Base-by-base conservation (phyloP, 1,284 basidiomycete genomes). In the Cryptococcus sp. region DNA sequence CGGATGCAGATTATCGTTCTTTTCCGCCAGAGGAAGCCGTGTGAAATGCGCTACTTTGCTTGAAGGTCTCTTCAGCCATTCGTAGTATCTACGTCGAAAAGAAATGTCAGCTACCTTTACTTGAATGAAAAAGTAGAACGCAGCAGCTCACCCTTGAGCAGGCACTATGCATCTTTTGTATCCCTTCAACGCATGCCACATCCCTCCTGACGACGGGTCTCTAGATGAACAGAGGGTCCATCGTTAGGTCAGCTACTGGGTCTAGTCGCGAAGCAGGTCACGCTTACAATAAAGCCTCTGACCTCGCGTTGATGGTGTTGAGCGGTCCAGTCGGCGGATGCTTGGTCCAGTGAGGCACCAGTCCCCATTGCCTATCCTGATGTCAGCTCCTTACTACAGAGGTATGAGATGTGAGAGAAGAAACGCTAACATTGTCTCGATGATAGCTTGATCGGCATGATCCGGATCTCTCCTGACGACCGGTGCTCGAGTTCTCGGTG, bases 271-370 rank as follows among this genome's bases (percentile, higher is more conserved):
- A 50, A 15, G 25, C 15, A 1, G 17, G 13, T 81, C 78, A 7
- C 13, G 86, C 85, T 54, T 86, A 86, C 39, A 89, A 76, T 16
- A 98, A 81, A 38, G 86, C 88, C 75, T 97, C 94, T 10, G 86
- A 83, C 22, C 92, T 85, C 0, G 93, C 92, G 67, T 97, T 98
- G 63, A 91, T 95, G 0, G 93, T 94, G 66, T 85, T 89, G 56
- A 92, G 76, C 11, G 83, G 84, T 60, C 87, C 84, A 54, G 87
- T 84, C 43, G 87, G 83, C 0, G 79, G 80, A 20, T 77, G 68
- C 70, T 91, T 92, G 68, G 84, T 86, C 84, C 88, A 94, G 69
- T 90, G 87, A 0, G 91, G 91, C 1, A 93, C 84, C 2, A 97
- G 81, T 0, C 93, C 93, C 93, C 93, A 97, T 70, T 87, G 87